phyloP scores from a whole-genome alignment of 1,139 yeast genomes.

The Debaryomyces subglobosus region DNA sequence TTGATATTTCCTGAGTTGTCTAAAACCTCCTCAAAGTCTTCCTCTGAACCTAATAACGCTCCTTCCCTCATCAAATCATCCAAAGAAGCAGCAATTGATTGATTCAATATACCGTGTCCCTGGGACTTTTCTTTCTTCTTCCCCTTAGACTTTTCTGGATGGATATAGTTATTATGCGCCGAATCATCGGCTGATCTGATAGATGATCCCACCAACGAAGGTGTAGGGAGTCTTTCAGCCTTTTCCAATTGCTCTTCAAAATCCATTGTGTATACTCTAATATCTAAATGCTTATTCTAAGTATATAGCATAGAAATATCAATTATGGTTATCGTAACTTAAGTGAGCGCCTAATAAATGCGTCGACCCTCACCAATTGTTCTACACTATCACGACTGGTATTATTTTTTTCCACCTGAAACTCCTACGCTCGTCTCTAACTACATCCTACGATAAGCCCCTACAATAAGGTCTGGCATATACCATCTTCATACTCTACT shows the following conservation, averaged over 20 bases:
- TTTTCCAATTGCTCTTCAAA: constrained; percentile 57
- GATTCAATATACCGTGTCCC: constrained; percentile 19
- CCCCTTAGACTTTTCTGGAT: constrained; percentile 44
- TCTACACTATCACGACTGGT: neutral
- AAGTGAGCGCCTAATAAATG: constrained; percentile 1
- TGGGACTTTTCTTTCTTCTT: constrained; percentile 18
- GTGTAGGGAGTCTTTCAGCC: constrained; percentile 51
- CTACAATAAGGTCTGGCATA: neutral
- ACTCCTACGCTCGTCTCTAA: neutral
- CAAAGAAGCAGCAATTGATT: constrained; percentile 47
- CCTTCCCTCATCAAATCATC: constrained; percentile 64
- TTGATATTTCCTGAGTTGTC: constrained; percentile 57
- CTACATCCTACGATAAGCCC: neutral
- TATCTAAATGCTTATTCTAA: neutral
- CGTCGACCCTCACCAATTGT: constrained; percentile 1
- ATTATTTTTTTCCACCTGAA: neutral
- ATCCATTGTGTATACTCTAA: constrained; percentile 39
- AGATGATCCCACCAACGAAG: constrained; percentile 60
- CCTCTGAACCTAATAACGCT: constrained; percentile 61
- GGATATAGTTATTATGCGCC: constrained; percentile 49
- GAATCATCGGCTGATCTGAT: constrained; percentile 56
- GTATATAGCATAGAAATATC: neutral
- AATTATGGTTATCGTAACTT: neutral
- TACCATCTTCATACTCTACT: neutral
- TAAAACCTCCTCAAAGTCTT: constrained; percentile 53